Conservation (phyloP, 305 asterid species). For the Coffea humblotiana region DNA sequence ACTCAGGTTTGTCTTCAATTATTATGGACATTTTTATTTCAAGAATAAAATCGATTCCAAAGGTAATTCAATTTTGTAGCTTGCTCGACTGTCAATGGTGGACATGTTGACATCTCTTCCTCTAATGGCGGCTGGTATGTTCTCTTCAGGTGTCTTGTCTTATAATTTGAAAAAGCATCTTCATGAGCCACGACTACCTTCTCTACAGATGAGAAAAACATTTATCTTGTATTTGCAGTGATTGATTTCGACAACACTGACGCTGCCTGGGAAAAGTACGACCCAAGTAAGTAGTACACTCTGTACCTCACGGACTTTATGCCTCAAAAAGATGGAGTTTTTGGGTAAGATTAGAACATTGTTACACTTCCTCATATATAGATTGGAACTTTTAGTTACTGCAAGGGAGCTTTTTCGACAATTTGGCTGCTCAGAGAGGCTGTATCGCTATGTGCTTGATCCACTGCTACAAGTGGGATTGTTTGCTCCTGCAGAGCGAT, state of each 20-base stretch:
- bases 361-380: constrained; percentile 2
- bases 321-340: constrained; percentile 2
- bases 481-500: constrained; percentile 59
- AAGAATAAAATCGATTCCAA: constrained; percentile 5
- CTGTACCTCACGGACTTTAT: background rate
- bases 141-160: constrained; percentile 2
- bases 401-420: constrained; percentile 62
- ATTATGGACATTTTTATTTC: background rate
- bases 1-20: constrained; percentile 41
- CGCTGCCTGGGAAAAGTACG: constrained; percentile 54
- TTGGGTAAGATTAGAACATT: background rate
- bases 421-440: constrained; percentile 59
- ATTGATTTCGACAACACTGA: constrained; percentile 67
- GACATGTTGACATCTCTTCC: constrained; percentile 58
- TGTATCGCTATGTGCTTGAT: constrained; percentile 40
- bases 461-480: constrained; percentile 64
- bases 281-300: constrained; percentile 39
- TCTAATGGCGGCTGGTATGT: constrained; percentile 62
- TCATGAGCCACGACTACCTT: constrained; percentile 4
- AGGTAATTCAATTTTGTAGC: constrained; percentile 30
- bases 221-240: constrained; percentile 44
- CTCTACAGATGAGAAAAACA: background rate
- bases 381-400: constrained; percentile 41
- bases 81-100: constrained; percentile 43
- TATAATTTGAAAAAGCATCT: constrained; percentile 3